Evolutionary conservation across 768 basidiomycete species (phyloP).

Genomic region (Mycena amicta): DNA sequence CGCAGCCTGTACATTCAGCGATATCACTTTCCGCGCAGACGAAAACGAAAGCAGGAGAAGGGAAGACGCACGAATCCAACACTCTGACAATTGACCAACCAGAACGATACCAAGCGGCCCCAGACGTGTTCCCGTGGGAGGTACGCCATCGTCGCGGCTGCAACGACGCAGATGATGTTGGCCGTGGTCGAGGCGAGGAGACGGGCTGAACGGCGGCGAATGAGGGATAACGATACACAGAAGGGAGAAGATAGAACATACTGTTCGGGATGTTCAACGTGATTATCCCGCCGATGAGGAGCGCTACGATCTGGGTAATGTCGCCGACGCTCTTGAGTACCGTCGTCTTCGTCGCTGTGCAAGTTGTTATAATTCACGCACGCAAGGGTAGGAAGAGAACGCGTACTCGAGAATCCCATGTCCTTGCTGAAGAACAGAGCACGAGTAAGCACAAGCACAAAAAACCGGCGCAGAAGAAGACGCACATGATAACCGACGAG

Average conservation of each 20-base stretch:
- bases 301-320: conserved; percentile 24
- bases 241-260: conserved; percentile 6
- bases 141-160: conserved; percentile 24
- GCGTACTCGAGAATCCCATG: conserved; percentile 23
- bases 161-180: conserved; percentile 24
- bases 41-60: background rate
- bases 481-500: conserved; percentile 23
- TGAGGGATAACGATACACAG: background rate
- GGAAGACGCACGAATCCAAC: conserved; percentile 22
- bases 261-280: conserved; percentile 22
- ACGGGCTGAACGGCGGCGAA: conserved; percentile 9
- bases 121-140: conserved; percentile 23
- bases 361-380: background rate
- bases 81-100: conserved; percentile 25
- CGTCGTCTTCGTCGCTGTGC: conserved; percentile 20
- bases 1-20: conserved; percentile 1
- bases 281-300: conserved; percentile 21
- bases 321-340: conserved; percentile 25
- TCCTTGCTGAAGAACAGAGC: conserved; percentile 4
- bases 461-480: background rate
- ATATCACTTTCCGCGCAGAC: background rate
- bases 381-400: background rate
- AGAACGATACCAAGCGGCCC: conserved; percentile 24
- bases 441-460: background rate
- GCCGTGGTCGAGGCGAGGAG: conserved; percentile 20